Evolutionary conservation across 768 basidiomycete genomes (phyloP), one percentile per base, ranked within the genome.

Genomic region (Boletus rubropictus): DNA sequence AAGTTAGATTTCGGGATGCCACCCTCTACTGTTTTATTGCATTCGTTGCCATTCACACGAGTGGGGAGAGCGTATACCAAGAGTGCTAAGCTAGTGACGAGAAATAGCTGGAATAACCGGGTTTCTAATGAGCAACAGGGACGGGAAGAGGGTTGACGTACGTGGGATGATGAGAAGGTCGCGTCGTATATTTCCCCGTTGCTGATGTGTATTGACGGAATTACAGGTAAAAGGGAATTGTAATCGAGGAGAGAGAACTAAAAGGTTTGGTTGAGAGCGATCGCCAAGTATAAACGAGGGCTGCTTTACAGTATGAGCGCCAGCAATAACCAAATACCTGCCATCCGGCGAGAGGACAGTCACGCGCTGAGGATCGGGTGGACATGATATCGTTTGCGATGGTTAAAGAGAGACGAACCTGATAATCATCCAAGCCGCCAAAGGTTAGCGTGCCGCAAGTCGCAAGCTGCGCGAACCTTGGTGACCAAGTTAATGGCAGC

Each of bases 161-260:
- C 89, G 18, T 74, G 78, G 10, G 76, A 73, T 5, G 73, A 67
- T 22, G 85, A 84, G 71, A 96, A 88, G 7, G 89, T 77, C 15
- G 80, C 81, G 58, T 95, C 93, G 49, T 90, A 95, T 37, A 98
- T 81, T 64, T 96, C 92, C 38, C 82, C 84, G 11, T 79, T 78
- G 14, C 80, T 72, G 36, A 81, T 70, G 36, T 59, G 62, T 35
- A 89, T 70, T 4, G 80, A 61, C 18, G 64, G 63, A 14, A 72
- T 75, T 20, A 69, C 67, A 9, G 76, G 79, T 27, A 61, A 57
- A 24, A 90, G 70, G 10, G 76, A 71, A 2, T 85, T 82, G 53
- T 77, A 87, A 6, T 74, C 68, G 3, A 90, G 72, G n/a, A 94
- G 61, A 3, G 81, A 75, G 7, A 91, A 69, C 79, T 86, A 51